These are phyloP conservation scores for Rutstroemia sp. DNA, from an alignment of 2,329 filamentous ascomycete species.

Conservation along the genomic window DNA sequence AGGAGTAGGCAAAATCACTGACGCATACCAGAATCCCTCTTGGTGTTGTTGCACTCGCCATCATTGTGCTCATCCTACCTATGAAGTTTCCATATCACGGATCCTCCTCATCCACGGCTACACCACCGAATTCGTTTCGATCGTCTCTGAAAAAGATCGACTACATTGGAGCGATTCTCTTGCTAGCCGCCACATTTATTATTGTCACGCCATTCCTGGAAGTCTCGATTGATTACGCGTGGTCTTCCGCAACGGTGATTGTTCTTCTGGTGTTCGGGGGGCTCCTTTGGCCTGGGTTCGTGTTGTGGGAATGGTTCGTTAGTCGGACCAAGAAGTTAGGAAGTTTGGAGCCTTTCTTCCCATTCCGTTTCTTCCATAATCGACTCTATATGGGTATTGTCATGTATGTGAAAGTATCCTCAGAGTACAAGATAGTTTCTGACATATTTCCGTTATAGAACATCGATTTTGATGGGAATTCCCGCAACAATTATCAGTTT, in stretches of 20 bases:
- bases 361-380: not conserved
- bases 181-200: not conserved
- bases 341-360: not conserved
- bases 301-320: not conserved
- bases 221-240: not conserved
- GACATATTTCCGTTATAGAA: not conserved
- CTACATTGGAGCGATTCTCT: not conserved
- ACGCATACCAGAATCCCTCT: not conserved
- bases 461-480: slow-evolving; percentile 14
- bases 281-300: not conserved
- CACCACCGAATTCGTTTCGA: not conserved
- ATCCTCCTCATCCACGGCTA: not conserved
- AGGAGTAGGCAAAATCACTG: not conserved
- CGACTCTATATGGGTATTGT: not conserved
- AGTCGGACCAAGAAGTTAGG: not conserved
- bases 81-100: not conserved
- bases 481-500: slow-evolving; percentile 13
- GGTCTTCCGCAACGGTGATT: not conserved
- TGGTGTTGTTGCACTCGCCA: not conserved
- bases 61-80: not conserved
- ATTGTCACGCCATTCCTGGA: not conserved
- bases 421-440: not conserved
- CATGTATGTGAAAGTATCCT: not conserved
- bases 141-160: not conserved
- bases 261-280: not conserved